phyloP scores from a whole-genome alignment of 768 basidiomycete genomes.

The Nevesoporus exiguus region DNA sequence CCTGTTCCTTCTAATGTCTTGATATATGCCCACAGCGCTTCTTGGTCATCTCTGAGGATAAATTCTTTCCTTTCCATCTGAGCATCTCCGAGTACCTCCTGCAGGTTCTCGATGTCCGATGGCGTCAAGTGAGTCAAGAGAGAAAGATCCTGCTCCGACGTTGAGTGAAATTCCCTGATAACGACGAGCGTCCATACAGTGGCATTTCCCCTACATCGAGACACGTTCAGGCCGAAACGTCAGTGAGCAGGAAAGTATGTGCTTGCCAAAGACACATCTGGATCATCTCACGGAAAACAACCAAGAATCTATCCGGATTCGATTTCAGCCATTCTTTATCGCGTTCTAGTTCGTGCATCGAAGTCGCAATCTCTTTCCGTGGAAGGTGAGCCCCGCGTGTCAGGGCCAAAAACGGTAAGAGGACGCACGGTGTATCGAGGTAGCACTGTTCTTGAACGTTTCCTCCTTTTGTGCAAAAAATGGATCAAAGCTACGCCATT shows the following conservation, averaged over 20 bases:
- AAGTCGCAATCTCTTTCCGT: slow-evolving; percentile 67
- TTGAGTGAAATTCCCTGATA: not conserved
- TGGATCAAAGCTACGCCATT: slow-evolving; percentile 80
- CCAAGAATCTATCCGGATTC: slow-evolving; percentile 52
- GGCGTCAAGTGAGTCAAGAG: slow-evolving; percentile 83
- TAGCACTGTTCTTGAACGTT: slow-evolving; percentile 75
- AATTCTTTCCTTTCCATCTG: slow-evolving; percentile 72
- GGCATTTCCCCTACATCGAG: slow-evolving; percentile 77
- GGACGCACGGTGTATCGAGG: slow-evolving; percentile 71
- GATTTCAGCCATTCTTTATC: slow-evolving; percentile 43
- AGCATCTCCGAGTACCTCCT: slow-evolving; percentile 73
- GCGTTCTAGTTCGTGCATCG: slow-evolving; percentile 60
- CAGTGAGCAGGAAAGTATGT: not conserved
- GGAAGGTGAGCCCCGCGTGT: not conserved
- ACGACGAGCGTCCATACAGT: slow-evolving; percentile 50
- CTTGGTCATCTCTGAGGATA: slow-evolving; percentile 84
- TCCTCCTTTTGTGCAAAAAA: slow-evolving; percentile 77
- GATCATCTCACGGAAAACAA: slow-evolving; percentile 80
- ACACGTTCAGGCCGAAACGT: slow-evolving; percentile 2
- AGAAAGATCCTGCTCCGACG: slow-evolving; percentile 71
- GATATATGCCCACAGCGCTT: slow-evolving; percentile 68
- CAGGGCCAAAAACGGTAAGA: not conserved
- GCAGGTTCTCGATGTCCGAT: slow-evolving; percentile 78
- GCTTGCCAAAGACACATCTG: slow-evolving; percentile 80
- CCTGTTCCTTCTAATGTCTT: slow-evolving; percentile 44